Conservation (phyloP, 2,329 filamentous ascomycete genomes). For the Botrytis paeoniae region DNA sequence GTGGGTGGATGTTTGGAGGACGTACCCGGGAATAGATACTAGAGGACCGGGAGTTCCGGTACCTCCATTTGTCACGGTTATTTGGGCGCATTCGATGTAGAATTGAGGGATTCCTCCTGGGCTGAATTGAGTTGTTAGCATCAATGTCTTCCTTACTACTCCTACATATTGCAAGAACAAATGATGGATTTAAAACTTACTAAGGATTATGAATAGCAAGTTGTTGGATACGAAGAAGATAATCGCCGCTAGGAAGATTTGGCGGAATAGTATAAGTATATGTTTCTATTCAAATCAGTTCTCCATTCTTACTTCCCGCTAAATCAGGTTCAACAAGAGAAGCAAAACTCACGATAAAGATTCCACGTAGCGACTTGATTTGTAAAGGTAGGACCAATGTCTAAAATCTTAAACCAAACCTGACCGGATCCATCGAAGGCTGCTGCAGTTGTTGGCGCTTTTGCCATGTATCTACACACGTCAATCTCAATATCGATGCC, state of each 20-base stretch:
- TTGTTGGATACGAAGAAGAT: slow-evolving; percentile 35
- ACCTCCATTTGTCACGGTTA: slow-evolving; percentile 34
- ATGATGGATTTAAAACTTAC: background rate
- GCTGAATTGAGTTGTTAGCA: background rate
- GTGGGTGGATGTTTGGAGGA: background rate
- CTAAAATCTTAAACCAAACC: slow-evolving; percentile 41
- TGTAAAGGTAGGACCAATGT: slow-evolving; percentile 37
- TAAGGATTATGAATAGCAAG: slow-evolving; percentile 36
- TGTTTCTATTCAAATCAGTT: slow-evolving; percentile 26
- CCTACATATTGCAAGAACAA: background rate
- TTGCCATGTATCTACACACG: slow-evolving; percentile 34
- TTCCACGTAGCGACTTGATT: slow-evolving; percentile 30
- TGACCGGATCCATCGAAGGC: slow-evolving; percentile 39
- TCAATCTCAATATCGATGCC: background rate
- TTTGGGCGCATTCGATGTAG: slow-evolving; percentile 36
- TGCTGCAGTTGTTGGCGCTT: slow-evolving; percentile 37
- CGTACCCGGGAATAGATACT: slow-evolving; percentile 34
- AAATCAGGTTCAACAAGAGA: background rate
- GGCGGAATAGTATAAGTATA: slow-evolving; percentile 35
- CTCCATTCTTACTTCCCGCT: background rate
- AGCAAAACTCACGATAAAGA: slow-evolving; percentile 27
- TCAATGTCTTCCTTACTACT: background rate
- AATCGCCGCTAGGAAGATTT: slow-evolving; percentile 32
- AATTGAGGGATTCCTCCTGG: slow-evolving; percentile 35
- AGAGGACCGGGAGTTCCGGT: slow-evolving; percentile 31